Evolutionary conservation across 2,329 filamentous ascomycete genomes (phyloP).

Genomic region (Cladosporium sp.): DNA sequence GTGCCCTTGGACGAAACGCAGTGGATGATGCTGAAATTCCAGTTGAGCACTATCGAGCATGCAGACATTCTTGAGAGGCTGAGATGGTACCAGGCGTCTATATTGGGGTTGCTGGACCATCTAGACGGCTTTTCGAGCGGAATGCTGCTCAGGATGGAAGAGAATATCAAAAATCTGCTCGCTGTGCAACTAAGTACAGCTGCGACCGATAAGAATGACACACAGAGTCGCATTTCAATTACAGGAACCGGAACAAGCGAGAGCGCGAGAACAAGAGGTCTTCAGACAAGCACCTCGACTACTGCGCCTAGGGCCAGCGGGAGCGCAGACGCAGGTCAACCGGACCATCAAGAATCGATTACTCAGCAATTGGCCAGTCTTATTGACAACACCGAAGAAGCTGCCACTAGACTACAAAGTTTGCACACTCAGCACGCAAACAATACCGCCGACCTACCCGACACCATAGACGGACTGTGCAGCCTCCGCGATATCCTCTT

Average conservation of each 20-base stretch:
- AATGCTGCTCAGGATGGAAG: background rate
- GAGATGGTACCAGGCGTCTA: constrained; percentile 47
- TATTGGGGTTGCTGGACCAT: constrained; percentile 33
- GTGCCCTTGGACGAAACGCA: constrained; percentile 37
- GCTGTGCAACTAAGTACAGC: background rate
- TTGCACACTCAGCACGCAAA: background rate
- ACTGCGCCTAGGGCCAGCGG: background rate
- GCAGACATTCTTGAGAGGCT: constrained; percentile 46
- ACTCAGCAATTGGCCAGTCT: background rate
- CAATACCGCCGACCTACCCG: background rate
- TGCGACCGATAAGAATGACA: too few species aligned
- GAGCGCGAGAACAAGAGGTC: background rate
- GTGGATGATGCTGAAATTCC: constrained; percentile 45
- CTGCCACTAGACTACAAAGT: background rate
- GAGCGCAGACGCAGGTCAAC: background rate
- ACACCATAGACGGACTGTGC: background rate
- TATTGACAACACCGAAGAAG: background rate
- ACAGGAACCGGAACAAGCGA: background rate
- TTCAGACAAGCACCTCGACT: background rate
- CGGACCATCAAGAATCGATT: background rate
- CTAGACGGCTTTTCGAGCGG: background rate
- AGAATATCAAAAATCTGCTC: background rate
- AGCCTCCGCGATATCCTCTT: background rate
- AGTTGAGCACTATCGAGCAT: constrained; percentile 45
- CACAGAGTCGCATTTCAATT: too few species aligned